Evolutionary conservation across 352 stramenopile species (phyloP).

Genomic region (Phytopythium boreale): DNA sequence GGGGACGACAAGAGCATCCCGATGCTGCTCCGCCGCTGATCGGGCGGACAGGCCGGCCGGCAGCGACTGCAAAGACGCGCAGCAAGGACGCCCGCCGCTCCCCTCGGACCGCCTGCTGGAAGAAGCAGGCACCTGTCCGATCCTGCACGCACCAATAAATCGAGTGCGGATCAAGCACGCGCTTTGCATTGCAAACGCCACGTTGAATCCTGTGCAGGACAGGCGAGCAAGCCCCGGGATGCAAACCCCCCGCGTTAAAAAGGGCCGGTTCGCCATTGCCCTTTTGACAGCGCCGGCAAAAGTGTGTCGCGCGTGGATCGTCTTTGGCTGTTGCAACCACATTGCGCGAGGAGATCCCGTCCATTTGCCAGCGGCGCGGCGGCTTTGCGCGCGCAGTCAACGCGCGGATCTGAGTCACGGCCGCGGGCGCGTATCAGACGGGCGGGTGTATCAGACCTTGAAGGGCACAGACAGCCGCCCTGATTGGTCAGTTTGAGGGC

Average conservation of each 20-base stretch:
- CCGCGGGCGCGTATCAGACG: neutral
- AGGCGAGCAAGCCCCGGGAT: neutral
- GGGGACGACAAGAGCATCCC: no score
- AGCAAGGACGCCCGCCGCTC: neutral
- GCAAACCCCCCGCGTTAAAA: neutral
- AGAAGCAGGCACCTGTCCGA: neutral
- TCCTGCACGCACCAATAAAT: neutral
- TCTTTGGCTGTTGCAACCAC: neutral
- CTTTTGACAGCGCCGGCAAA: neutral
- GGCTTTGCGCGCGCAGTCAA: neutral
- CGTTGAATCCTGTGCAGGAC: constrained; percentile 1
- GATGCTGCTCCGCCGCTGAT: no score
- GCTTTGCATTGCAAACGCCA: neutral
- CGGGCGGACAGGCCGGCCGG: no score
- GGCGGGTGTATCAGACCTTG: neutral
- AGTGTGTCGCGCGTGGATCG: neutral
- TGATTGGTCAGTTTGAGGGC: neutral
- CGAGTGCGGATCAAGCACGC: neutral
- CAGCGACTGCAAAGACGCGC: neutral
- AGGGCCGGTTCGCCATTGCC: neutral
- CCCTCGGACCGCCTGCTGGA: neutral
- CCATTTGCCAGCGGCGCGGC: neutral
- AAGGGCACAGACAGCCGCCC: neutral
- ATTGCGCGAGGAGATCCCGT: neutral
- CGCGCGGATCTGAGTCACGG: neutral